Conservation (phyloP, 148 eudicot species). For the Persicaria maculosa region DNA sequence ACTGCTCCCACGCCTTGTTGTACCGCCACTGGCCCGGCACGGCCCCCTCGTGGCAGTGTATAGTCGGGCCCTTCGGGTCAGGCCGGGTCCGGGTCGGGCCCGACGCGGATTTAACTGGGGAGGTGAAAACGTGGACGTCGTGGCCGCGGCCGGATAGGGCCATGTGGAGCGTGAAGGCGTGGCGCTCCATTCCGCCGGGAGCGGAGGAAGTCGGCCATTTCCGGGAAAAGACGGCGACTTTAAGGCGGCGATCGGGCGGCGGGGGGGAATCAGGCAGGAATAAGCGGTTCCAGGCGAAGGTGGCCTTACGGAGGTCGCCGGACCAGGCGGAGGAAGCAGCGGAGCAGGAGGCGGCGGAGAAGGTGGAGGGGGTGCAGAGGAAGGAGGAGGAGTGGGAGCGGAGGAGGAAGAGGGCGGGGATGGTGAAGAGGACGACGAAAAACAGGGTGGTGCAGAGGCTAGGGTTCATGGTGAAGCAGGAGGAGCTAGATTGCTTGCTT, state of each 20-base stretch:
- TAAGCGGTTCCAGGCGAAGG: slow-evolving; percentile 71
- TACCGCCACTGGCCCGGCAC: slow-evolving; percentile 64
- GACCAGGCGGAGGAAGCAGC: slow-evolving; percentile 29
- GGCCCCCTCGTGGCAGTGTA: slow-evolving; percentile 54
- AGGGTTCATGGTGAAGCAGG: slow-evolving; percentile 22
- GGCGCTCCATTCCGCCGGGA: slow-evolving; percentile 95
- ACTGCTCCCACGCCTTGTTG: slow-evolving; percentile 81
- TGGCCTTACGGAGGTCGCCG: slow-evolving; percentile 55
- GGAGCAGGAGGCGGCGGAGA: background rate
- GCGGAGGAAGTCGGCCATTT: slow-evolving; percentile 62
- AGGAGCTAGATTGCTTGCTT: slow-evolving; percentile 2
- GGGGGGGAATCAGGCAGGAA: slow-evolving; percentile 18
- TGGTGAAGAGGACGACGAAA: slow-evolving; percentile 50
- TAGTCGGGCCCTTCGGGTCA: slow-evolving; percentile 26
- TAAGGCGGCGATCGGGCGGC: slow-evolving; percentile 23
- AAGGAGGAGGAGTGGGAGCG: slow-evolving; percentile 38
- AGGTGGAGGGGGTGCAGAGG: slow-evolving; percentile 12
- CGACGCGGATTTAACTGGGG: slow-evolving; percentile 26
- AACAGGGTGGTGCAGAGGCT: slow-evolving; percentile 55
- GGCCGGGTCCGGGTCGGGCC: slow-evolving; percentile 2
- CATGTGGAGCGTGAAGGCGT: slow-evolving; percentile 61
- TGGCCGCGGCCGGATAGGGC: slow-evolving; percentile 64
- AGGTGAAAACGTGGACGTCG: slow-evolving; percentile 62
- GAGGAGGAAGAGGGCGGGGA: slow-evolving; percentile 57
- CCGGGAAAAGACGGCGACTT: slow-evolving; percentile 63